These are phyloP conservation scores for Myxozyma monticola DNA, from an alignment of 805 yeast species.

Conservation along the genomic window DNA sequence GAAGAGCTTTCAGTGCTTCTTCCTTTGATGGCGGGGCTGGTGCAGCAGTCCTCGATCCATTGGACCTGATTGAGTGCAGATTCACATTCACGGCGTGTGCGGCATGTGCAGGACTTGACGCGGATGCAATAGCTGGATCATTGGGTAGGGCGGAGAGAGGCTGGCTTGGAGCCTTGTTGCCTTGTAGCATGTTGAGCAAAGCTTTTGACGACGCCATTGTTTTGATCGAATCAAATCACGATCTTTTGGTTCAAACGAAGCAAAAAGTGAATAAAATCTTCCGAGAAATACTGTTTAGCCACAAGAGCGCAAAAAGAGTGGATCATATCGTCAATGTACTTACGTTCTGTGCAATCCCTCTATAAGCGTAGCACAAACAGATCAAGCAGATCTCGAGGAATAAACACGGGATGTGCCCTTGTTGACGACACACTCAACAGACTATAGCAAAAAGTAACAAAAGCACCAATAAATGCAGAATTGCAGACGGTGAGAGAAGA, in stretches of 20 bases:
- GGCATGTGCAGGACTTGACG: constrained; percentile 5
- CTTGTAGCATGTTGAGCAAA: constrained; percentile 15
- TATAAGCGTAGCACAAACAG: no score
- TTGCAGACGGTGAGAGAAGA: no score
- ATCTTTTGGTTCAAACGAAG: background rate
- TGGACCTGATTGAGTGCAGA: background rate
- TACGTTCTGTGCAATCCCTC: no score
- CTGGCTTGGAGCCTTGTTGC: constrained; percentile 1
- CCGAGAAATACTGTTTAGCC: no score
- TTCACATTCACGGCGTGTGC: constrained; percentile 5
- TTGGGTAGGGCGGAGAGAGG: constrained; percentile 3
- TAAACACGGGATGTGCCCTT: no score
- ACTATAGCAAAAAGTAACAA: no score
- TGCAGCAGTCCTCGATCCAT: background rate
- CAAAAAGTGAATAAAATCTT: background rate
- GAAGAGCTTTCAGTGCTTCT: constrained; percentile 6
- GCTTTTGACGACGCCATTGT: constrained; percentile 9
- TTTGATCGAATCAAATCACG: background rate
- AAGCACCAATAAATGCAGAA: no score
- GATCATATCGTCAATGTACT: no score
- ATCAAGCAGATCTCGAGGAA: no score
- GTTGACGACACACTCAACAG: no score
- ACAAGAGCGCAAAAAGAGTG: no score
- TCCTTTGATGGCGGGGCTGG: background rate
- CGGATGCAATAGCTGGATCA: constrained; percentile 25